Conservation (phyloP, 352 stramenopile genomes). For the Lagenidium giganteum region DNA sequence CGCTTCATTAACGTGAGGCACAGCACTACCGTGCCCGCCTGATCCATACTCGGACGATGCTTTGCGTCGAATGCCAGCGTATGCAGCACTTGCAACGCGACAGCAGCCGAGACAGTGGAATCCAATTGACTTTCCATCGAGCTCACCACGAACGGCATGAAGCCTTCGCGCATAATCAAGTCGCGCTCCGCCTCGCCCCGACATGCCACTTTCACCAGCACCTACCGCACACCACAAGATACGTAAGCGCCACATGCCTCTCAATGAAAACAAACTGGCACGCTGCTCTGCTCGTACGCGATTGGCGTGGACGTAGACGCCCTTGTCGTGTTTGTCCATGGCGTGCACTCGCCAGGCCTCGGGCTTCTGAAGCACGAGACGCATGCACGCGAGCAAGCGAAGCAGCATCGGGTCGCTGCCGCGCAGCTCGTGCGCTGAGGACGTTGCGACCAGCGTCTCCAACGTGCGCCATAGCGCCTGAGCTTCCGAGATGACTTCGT, state of each 20-base stretch:
- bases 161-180: conserved; percentile 28
- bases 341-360: conserved; percentile 17
- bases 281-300: conserved; percentile 22
- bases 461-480: conserved; percentile 52
- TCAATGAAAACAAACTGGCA: background rate
- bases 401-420: conserved; percentile 32
- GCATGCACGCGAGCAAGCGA: conserved; percentile 33
- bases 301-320: conserved; percentile 32
- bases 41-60: conserved; percentile 25
- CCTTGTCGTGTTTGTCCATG: conserved; percentile 13
- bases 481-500: conserved; percentile 26
- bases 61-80: conserved; percentile 35
- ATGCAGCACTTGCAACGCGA: conserved; percentile 43
- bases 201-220: conserved; percentile 30
- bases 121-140: conserved; percentile 13
- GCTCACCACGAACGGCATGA: conserved; percentile 29
- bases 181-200: conserved; percentile 46
- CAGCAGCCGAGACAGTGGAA: conserved; percentile 6
- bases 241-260: background rate
- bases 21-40: conserved; percentile 22
- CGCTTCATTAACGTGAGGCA: conserved; percentile 29
- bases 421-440: conserved; percentile 23
- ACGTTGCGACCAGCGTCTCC: conserved; percentile 34
- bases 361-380: conserved; percentile 24
- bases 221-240: conserved; percentile 1